A percentile compares a stretch with the other conserved stretches of the same genome.
phyloP scores from a whole-genome alignment of 345 rosid species.

The Eucalyptus regnans region DNA sequence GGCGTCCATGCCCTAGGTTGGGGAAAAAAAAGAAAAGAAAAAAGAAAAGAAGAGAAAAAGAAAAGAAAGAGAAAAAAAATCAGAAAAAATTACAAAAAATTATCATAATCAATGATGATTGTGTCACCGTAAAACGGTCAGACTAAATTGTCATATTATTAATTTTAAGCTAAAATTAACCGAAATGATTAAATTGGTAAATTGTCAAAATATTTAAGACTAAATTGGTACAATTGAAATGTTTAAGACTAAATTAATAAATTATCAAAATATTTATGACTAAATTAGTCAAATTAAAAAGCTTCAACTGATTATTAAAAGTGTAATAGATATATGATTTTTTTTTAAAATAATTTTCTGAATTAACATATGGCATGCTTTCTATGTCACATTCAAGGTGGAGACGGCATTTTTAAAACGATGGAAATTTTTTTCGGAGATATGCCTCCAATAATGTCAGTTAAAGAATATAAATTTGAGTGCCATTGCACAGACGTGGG shows the following conservation, averaged over 20 bases:
- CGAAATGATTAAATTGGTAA: background rate
- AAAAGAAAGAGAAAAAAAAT: no score
- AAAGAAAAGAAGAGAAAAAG: no score
- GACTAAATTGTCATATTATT: background rate
- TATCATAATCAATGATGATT: background rate
- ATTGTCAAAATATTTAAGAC: background rate
- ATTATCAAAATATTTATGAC: rapidly evolving
- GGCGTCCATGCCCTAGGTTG: background rate
- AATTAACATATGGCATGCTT: background rate
- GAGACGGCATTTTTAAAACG: background rate
- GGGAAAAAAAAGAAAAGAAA: background rate
- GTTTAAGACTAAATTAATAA: background rate
- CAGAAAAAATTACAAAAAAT: background rate
- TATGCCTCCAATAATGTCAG: background rate
- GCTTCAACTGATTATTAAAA: rapidly evolving
- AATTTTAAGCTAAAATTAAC: background rate
- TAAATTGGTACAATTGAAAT: no score
- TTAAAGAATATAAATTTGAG: background rate
- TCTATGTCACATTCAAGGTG: background rate
- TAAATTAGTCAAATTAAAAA: background rate
- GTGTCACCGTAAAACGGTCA: rapidly evolving
- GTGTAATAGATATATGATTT: no score
- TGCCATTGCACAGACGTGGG: background rate
- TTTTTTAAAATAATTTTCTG: background rate
- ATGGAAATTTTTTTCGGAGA: background rate